phyloP scores from a whole-genome alignment of 208 protist species.

The Leishmania martiniquensis region DNA sequence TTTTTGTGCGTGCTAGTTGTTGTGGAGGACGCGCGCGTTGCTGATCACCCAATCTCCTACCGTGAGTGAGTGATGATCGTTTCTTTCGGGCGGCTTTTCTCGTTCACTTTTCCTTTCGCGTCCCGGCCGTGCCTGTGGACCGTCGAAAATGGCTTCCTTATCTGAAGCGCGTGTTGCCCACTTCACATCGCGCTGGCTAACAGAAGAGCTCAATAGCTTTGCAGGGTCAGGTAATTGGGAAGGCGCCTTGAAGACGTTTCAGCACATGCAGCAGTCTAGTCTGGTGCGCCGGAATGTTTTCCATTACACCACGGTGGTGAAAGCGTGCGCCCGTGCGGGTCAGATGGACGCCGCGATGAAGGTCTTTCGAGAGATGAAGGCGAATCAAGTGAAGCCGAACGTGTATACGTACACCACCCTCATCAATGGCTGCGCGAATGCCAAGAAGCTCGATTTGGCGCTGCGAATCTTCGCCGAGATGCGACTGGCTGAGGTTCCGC shows the following conservation, averaged over 20 bases:
- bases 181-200: constrained; percentile 84
- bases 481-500: constrained; percentile 67
- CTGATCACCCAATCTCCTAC: background rate
- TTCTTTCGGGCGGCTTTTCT: background rate
- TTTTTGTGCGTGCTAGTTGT: constrained; percentile 9
- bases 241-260: constrained; percentile 64
- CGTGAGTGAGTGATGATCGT: background rate
- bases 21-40: too few relatives aligned
- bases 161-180: constrained; percentile 63
- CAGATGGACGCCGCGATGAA: constrained; percentile 69
- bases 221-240: constrained; percentile 83
- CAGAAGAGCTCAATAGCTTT: constrained; percentile 82
- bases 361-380: constrained; percentile 76
- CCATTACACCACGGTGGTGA: constrained; percentile 90
- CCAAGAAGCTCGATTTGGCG: constrained; percentile 55
- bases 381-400: constrained; percentile 72
- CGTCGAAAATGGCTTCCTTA: constrained; percentile 59
- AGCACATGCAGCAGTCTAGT: constrained; percentile 62
- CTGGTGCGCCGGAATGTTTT: constrained; percentile 89
- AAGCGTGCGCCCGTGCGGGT: constrained; percentile 73
- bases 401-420: constrained; percentile 91
- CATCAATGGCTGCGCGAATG: constrained; percentile 69
- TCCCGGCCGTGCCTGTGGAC: background rate
- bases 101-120: background rate
- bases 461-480: constrained; percentile 83